These are phyloP conservation scores for Saccharomycopsis capsularis DNA, from an alignment of 805 yeast species.

Conservation along the genomic window DNA sequence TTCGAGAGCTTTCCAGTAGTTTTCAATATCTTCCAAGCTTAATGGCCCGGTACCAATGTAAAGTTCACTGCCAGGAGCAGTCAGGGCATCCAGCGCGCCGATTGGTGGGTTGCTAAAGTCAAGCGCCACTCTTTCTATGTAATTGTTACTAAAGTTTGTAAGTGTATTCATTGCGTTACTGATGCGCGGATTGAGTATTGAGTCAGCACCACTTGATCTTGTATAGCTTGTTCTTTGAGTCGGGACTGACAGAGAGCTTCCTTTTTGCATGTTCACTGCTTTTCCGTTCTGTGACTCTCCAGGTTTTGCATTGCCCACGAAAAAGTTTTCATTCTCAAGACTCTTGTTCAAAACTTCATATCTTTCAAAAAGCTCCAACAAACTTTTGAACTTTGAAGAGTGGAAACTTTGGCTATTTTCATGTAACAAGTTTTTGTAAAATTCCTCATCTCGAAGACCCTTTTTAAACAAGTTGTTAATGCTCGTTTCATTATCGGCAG, in stretches of 20 bases:
- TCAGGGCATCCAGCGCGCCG: too few species aligned
- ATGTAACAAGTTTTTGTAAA: neutral
- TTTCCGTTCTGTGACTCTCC: too few species aligned
- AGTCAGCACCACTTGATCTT: too few species aligned
- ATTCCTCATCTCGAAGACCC: neutral
- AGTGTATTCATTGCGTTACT: too few species aligned
- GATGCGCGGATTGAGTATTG: too few species aligned
- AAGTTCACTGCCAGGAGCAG: too few species aligned
- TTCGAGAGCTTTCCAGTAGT: slow-evolving; percentile 2
- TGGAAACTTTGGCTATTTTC: neutral
- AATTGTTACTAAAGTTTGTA: too few species aligned
- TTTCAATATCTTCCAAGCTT: slow-evolving; percentile 3
- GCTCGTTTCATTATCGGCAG: slow-evolving; percentile 2
- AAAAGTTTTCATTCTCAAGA: neutral
- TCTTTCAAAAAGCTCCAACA: neutral
- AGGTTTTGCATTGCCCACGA: neutral
- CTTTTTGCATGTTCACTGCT: too few species aligned
- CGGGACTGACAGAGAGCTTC: too few species aligned
- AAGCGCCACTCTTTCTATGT: too few species aligned
- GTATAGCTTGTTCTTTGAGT: neutral
- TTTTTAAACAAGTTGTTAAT: neutral
- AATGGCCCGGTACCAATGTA: neutral
- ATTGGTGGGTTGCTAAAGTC: too few species aligned
- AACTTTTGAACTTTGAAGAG: neutral
- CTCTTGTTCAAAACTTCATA: neutral